Percentiles rank a stretch among this genome's conserved stretches.
These are phyloP conservation scores for Colletotrichum magnum DNA, from an alignment of 2,329 filamentous ascomycete genomes.

Conservation along the genomic window DNA sequence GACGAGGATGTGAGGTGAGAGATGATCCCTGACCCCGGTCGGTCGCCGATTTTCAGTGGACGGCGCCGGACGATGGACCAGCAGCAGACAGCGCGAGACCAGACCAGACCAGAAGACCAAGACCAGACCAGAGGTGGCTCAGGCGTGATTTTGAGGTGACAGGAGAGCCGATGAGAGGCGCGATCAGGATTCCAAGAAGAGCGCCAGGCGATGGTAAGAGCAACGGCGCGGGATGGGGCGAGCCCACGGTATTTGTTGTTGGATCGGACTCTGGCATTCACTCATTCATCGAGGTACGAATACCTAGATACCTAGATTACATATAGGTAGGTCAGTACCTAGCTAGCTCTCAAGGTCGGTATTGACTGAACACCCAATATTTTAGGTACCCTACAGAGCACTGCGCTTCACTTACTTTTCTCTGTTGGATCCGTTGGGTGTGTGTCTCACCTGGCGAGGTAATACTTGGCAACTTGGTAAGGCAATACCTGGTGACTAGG, in stretches of 20 bases:
- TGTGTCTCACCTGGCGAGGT: no score
- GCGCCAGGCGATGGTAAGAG: background rate
- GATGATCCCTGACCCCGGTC: conserved; percentile 24
- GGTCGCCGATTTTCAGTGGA: conserved; percentile 1
- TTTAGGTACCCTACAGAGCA: no score
- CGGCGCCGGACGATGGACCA: conserved; percentile 26
- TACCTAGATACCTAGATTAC: no score
- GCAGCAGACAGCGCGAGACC: conserved; percentile 10
- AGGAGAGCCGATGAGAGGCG: no score
- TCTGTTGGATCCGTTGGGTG: no score
- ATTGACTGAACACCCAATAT: no score
- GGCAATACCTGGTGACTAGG: background rate
- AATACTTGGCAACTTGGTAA: no score
- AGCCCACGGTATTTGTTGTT: background rate
- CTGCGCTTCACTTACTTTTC: no score
- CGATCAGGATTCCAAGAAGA: conserved; percentile 1
- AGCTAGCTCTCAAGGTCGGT: no score
- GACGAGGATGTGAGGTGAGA: conserved; percentile 30
- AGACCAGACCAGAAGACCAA: conserved; percentile 15
- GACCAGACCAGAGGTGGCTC: conserved; percentile 7
- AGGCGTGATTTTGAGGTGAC: no score
- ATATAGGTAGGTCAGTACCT: no score
- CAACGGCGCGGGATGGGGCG: background rate
- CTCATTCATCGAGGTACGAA: no score
- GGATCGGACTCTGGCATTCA: background rate